These are phyloP conservation scores for Rhizophagus sp. DNA, from an alignment of 192 early-diverging fungal genomes.

Conservation along the genomic window DNA sequence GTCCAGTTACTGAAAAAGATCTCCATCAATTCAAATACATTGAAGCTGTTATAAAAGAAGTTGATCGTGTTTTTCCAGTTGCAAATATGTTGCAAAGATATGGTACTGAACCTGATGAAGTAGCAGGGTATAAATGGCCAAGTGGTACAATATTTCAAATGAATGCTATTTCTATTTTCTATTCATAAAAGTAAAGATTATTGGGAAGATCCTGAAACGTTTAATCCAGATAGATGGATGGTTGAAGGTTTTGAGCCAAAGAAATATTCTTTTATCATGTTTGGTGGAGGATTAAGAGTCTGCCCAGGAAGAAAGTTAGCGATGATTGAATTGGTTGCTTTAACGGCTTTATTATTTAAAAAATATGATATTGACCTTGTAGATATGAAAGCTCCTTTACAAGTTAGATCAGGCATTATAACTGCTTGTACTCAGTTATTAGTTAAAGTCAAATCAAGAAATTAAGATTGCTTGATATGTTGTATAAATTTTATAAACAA, in stretches of 20 bases:
- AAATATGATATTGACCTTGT: too few relatives aligned
- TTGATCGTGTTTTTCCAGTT: not conserved
- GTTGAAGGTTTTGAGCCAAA: too few relatives aligned
- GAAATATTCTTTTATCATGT: too few relatives aligned
- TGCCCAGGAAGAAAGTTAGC: constrained; percentile 18
- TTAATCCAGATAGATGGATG: too few relatives aligned
- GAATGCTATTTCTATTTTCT: not conserved
- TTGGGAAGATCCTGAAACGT: too few relatives aligned
- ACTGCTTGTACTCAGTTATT: not conserved
- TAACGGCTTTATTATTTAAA: not conserved
- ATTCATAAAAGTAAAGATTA: not conserved
- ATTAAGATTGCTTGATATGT: not conserved
- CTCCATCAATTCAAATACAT: constrained; percentile 5
- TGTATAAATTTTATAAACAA: too few relatives aligned
- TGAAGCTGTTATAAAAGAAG: constrained; percentile 18
- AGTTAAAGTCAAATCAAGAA: not conserved
- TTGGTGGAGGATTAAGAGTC: too few relatives aligned
- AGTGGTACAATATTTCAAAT: not conserved
- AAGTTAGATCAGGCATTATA: not conserved
- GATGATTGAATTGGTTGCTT: not conserved
- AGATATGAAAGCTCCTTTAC: not conserved
- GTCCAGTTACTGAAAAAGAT: not conserved
- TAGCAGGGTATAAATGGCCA: not conserved
- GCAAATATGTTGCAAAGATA: not conserved
- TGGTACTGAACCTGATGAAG: not conserved